phyloP scores from a whole-genome alignment of 2,329 filamentous ascomycete genomes.

The Coleophoma cylindrospora region DNA sequence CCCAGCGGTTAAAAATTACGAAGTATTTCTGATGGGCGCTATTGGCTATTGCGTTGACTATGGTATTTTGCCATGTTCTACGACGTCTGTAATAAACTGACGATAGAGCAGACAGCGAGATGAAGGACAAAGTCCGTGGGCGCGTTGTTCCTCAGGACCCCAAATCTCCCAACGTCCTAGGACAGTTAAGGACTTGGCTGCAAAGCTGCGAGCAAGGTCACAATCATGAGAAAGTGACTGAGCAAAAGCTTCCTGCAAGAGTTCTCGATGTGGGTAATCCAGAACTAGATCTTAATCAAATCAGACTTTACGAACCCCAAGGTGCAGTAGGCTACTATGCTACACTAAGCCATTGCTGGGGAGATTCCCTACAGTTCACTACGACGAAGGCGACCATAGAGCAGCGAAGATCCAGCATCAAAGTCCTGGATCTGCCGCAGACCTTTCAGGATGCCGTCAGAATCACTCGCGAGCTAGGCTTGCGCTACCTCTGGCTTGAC shows the following conservation, averaged over 20 bases:
- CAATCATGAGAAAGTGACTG: background rate
- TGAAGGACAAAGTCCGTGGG: no score
- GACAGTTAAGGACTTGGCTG: background rate
- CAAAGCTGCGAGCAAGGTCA: background rate
- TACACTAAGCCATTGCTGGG: slow-evolving; percentile 1
- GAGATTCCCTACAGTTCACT: background rate
- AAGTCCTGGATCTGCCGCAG: background rate
- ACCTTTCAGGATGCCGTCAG: background rate
- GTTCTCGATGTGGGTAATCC: no score
- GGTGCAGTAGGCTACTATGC: background rate
- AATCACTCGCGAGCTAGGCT: background rate
- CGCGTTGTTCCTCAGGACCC: no score
- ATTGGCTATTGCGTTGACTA: no score
- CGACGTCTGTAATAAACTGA: no score
- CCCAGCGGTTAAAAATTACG: no score
- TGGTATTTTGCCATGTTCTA: no score
- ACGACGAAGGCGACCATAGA: background rate
- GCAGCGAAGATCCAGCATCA: background rate
- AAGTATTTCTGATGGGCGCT: no score
- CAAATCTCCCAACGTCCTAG: no score
- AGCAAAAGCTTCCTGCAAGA: no score
- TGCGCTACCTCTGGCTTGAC: slow-evolving; percentile 5
- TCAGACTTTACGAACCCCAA: background rate
- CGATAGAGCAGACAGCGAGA: no score
- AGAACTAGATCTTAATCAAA: background rate